Conservation (phyloP, 2,329 filamentous ascomycete genomes). For the Stromatinia cepivora region DNA sequence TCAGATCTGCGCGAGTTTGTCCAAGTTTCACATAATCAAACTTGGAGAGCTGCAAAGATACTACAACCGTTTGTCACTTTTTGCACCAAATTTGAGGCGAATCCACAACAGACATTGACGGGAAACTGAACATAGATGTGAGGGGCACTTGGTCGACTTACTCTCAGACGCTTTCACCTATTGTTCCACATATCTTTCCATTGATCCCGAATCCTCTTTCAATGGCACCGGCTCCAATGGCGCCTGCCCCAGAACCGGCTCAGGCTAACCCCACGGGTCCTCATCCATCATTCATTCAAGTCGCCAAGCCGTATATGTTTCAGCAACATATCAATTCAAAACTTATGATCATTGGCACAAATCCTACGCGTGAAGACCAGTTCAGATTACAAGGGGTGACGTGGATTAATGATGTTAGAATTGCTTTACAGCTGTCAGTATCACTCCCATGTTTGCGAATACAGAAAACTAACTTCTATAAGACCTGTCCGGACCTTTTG, state of each 20-base stretch:
- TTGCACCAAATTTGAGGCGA: background rate
- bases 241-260: constrained; percentile 26
- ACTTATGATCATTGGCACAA: constrained; percentile 67
- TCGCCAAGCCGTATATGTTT: constrained; percentile 69
- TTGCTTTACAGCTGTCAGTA: constrained; percentile 73
- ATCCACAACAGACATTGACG: background rate
- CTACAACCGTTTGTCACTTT: constrained; percentile 8
- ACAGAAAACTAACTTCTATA: constrained; percentile 15
- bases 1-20: background rate
- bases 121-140: background rate
- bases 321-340: constrained; percentile 77
- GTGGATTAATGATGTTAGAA: constrained; percentile 83
- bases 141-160: background rate
- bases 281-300: constrained; percentile 42
- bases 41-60: constrained; percentile 10
- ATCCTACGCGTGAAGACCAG: constrained; percentile 75
- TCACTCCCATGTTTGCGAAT: background rate
- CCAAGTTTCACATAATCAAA: background rate
- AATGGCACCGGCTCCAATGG: constrained; percentile 28
- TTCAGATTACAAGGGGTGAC: constrained; percentile 83
- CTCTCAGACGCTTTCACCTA: background rate
- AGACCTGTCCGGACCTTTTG: constrained; percentile 90
- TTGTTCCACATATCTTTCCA: background rate
- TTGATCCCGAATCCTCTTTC: background rate
- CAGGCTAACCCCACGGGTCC: constrained; percentile 31